Percentiles rank a stretch among this genome's conserved stretches.
phyloP scores from a whole-genome alignment of 768 basidiomycete genomes.

The Boletus sp. region DNA sequence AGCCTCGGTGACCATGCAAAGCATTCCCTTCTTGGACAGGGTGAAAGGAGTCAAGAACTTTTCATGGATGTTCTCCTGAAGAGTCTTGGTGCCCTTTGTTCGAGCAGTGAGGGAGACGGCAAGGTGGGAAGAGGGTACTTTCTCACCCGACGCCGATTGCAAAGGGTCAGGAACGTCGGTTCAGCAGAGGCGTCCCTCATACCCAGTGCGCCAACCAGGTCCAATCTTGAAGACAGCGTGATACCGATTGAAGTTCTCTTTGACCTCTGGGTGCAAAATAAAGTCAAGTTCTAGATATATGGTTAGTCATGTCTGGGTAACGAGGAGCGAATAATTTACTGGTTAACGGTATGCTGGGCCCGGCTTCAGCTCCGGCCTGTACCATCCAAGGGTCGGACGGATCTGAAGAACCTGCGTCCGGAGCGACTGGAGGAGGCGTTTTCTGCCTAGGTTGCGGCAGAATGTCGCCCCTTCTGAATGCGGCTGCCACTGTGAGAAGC shows the following conservation, averaged over 20 bases:
- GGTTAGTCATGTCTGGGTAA: not conserved
- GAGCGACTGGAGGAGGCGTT: not conserved
- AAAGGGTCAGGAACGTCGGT: not conserved
- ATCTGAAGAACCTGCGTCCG: not conserved
- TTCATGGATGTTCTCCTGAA: no score
- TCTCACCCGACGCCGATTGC: not conserved
- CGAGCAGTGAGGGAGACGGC: no score
- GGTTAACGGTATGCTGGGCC: not conserved
- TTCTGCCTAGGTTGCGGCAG: not conserved
- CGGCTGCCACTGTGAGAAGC: not conserved
- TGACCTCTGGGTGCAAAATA: not conserved
- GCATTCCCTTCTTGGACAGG: no score
- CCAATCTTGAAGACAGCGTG: not conserved
- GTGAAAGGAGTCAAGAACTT: no score
- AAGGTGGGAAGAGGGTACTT: not conserved
- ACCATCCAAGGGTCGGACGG: not conserved
- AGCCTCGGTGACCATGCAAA: no score
- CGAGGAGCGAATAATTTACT: not conserved
- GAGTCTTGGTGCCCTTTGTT: no score
- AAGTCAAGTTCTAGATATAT: not conserved
- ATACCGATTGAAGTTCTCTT: not conserved
- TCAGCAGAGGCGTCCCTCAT: not conserved
- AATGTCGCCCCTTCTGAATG: not conserved
- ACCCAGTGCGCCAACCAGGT: not conserved
- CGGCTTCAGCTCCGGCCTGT: not conserved